phyloP scores from a whole-genome alignment of 2,329 filamentous ascomycete genomes.

The Zasmidium citrigriseum region DNA sequence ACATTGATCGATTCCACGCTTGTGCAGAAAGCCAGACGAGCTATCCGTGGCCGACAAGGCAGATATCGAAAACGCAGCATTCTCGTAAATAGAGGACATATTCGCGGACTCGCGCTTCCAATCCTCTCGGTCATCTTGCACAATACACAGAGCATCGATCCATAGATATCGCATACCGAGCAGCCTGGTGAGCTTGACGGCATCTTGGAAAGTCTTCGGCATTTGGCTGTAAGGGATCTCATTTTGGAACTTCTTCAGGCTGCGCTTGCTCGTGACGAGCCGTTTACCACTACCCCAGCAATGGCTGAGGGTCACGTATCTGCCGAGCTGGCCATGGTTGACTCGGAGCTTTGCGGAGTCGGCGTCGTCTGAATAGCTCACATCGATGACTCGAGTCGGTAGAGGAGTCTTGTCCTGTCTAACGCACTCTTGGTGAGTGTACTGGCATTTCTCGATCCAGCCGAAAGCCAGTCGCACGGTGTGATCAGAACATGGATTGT shows the following conservation, averaged over 20 bases:
- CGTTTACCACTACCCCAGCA: neutral
- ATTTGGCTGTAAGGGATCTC: neutral
- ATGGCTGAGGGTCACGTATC: neutral
- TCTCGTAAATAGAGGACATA: conserved; percentile 4
- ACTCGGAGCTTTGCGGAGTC: neutral
- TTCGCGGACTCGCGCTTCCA: conserved; percentile 2
- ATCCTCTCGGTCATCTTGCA: conserved; percentile 7
- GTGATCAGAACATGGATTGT: neutral
- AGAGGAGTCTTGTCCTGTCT: neutral
- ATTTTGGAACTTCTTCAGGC: neutral
- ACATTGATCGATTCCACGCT: neutral
- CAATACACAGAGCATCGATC: conserved; percentile 14
- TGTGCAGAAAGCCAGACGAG: neutral
- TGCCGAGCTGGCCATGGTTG: neutral
- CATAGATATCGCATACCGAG: conserved; percentile 8
- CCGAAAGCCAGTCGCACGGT: neutral
- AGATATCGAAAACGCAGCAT: conserved; percentile 3
- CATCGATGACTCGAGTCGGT: conserved; percentile 1
- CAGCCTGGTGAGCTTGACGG: neutral
- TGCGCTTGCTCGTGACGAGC: too few species aligned
- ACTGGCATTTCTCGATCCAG: neutral
- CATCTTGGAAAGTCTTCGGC: conserved; percentile 9
- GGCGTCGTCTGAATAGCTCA: neutral
- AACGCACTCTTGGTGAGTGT: neutral
- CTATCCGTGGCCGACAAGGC: conserved; percentile 2